These are phyloP conservation scores for Zygnema circumcarinatum DNA, from an alignment of 139 green algal species.

Conservation along the genomic window DNA sequence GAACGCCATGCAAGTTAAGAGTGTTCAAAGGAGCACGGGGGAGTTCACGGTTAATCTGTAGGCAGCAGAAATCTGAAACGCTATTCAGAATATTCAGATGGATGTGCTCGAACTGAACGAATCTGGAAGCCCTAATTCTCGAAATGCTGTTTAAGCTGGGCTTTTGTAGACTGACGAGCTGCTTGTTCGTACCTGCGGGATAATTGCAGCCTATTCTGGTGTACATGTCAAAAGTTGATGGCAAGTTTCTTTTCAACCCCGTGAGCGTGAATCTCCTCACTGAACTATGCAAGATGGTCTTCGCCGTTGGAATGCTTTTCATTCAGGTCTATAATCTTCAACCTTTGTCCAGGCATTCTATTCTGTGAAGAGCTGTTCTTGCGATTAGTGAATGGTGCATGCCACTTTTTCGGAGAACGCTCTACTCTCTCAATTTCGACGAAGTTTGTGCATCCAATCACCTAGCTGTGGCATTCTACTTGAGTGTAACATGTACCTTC, in stretches of 20 bases:
- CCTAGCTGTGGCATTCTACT: no score
- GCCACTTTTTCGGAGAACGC: neutral
- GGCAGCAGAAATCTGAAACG: no score
- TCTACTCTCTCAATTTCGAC: no score
- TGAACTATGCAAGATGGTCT: slow-evolving; percentile 86
- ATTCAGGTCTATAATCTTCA: slow-evolving; percentile 32
- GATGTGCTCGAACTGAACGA: no score
- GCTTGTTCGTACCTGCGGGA: neutral
- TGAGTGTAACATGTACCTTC: no score
- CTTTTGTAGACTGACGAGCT: no score
- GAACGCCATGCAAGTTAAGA: neutral
- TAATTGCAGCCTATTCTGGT: slow-evolving; percentile 91
- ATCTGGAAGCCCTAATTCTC: no score
- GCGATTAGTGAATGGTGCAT: neutral
- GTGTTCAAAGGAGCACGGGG: no score
- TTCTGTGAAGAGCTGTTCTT: neutral
- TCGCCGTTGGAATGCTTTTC: slow-evolving; percentile 84
- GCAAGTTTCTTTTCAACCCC: slow-evolving; percentile 88
- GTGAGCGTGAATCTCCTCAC: slow-evolving; percentile 91
- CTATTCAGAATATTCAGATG: no score
- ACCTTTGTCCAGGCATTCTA: neutral
- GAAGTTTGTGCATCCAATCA: slow-evolving; percentile 16
- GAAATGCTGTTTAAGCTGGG: no score
- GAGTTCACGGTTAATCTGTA: no score
- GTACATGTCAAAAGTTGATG: slow-evolving; percentile 88